A percentile compares a stretch with the other conserved stretches of the same genome.
These are phyloP conservation scores for Penicillium rolfsii DNA, from an alignment of 2,329 filamentous ascomycete genomes.

Conservation along the genomic window DNA sequence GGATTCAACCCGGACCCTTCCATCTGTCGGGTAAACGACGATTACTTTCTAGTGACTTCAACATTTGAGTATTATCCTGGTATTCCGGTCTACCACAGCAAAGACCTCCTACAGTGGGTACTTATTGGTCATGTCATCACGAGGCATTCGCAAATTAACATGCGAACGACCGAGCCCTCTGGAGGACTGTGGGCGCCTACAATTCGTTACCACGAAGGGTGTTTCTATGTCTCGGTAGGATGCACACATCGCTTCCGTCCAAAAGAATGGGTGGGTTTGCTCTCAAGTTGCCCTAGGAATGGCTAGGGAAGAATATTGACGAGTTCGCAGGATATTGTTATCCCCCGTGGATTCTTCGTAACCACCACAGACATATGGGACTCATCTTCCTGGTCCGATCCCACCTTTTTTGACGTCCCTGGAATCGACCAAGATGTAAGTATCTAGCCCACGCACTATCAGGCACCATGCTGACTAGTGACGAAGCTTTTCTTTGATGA, in stretches of 20 bases:
- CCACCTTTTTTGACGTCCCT: constrained; percentile 47
- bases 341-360: constrained; percentile 65
- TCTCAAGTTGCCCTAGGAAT: background rate
- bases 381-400: constrained; percentile 50
- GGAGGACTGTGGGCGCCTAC: background rate
- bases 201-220: background rate
- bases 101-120: background rate
- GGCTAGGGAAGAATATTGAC: background rate
- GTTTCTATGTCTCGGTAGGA: background rate
- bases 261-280: background rate
- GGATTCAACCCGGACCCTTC: background rate
- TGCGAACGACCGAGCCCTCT: background rate
- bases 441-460: background rate
- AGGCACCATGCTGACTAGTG: background rate
- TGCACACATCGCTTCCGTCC: background rate
- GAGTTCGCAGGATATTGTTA: constrained; percentile 50
- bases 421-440: constrained; percentile 1
- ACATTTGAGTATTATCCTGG: background rate
- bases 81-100: background rate
- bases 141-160: background rate
- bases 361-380: constrained; percentile 43
- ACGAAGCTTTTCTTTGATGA: background rate
- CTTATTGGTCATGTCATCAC: background rate
- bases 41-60: background rate
- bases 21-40: background rate